Evolutionary conservation across 768 basidiomycete genomes (phyloP), one percentile per base, ranked within the genome.

Genomic region (Astraeus odoratus): DNA sequence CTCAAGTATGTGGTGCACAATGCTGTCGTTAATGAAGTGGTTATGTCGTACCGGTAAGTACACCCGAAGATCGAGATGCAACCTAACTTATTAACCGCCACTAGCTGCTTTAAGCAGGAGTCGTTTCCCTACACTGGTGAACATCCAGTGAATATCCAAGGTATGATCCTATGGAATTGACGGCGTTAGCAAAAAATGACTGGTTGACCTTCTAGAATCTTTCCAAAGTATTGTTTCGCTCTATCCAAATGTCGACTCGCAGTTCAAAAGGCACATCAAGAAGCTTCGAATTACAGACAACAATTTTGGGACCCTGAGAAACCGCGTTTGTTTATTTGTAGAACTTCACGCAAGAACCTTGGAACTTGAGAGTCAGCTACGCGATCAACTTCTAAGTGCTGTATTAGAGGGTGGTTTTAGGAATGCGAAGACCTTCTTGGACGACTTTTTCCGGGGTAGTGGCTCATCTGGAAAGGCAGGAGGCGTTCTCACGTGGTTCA

Each of bases 1-100:
- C n/a, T n/a, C n/a, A n/a, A n/a, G n/a, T n/a, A n/a, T n/a, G 43
- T 55, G 9, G 1, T 64, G 36, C 56, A 55, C 6, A 58, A 61
- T n/a, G 56, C 51, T 2, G 46, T 60, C 34, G 12, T 69, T 5
- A 56, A 61, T 6, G 42, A 51, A 9, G 43, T 57, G 6, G 10
- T 49, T 13, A 25, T 15, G 15, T 7, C 46, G 3, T 69, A 61
- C 50, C 59, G 59, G 59, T 60, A 44, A 45, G 59, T 46, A 0
- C 20, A 10, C 23, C 8, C 20, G 35, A 36, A 18, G 48, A 52
- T 53, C 16, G 5, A 8, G 10, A 0, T 15, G 19, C 2, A 18
- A 3, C 33, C 19, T 3, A 5, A 29, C 26, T 4, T 12, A 8
- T 5, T 34, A 18, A 26, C 20, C 9, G 1, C 23, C 42, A 19